Conservation (phyloP, 2,329 filamentous ascomycete genomes). For the Chalaropsis thielavioides region DNA sequence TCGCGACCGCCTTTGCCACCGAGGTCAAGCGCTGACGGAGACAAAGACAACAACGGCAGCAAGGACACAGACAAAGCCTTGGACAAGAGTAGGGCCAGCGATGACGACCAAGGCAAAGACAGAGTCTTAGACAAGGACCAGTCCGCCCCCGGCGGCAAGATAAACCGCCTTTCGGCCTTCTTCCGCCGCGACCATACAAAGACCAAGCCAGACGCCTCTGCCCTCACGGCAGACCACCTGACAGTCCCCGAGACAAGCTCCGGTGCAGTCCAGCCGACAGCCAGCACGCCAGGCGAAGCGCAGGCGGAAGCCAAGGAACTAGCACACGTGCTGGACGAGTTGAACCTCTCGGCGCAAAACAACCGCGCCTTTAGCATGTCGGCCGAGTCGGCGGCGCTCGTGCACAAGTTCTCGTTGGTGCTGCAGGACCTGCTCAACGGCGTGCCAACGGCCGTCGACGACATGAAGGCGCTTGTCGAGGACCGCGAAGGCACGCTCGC, state of each 20-base stretch:
- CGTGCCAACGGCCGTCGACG: constrained; percentile 82
- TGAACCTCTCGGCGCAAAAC: constrained; percentile 72
- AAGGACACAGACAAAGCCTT: constrained; percentile 20
- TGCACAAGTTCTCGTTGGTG: constrained; percentile 73
- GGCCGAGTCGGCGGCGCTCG: constrained; percentile 67
- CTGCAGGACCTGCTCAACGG: constrained; percentile 88
- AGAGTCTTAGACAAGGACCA: constrained; percentile 21
- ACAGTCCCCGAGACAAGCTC: constrained; percentile 18
- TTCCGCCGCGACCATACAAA: constrained; percentile 28
- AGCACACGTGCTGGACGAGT: constrained; percentile 60
- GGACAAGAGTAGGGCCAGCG: neutral
- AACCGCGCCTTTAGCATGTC: constrained; percentile 75
- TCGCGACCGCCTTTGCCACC: constrained; percentile 41
- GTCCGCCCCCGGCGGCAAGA: constrained; percentile 12
- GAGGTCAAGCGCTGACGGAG: constrained; percentile 21
- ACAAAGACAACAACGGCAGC: constrained; percentile 20
- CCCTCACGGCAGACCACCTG: neutral
- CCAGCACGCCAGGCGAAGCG: constrained; percentile 26
- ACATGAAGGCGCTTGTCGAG: constrained; percentile 53
- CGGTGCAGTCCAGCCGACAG: neutral
- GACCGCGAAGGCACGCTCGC: constrained; percentile 47
- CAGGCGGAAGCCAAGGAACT: constrained; percentile 54
- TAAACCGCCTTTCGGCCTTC: constrained; percentile 26
- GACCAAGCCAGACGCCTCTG: constrained; percentile 23
- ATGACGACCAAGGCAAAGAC: constrained; percentile 25